These are phyloP conservation scores for Pleurotus salmoneostramineus DNA, from an alignment of 768 basidiomycete genomes.

Conservation along the genomic window DNA sequence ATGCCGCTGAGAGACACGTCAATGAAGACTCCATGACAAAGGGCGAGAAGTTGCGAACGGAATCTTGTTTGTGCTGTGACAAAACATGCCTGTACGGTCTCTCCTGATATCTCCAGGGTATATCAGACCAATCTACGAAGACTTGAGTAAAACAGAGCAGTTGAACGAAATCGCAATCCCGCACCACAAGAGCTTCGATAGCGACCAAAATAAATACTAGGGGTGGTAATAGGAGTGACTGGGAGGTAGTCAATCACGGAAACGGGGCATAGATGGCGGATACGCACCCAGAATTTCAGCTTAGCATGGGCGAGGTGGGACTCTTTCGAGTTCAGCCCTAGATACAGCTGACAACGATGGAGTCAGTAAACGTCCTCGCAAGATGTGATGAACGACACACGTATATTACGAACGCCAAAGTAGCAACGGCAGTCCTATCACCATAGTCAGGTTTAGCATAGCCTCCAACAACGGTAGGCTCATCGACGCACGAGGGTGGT, in stretches of 20 bases:
- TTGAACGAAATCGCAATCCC: neutral
- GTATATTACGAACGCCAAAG: neutral
- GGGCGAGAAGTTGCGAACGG: neutral
- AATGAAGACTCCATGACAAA: neutral
- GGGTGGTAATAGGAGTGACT: neutral
- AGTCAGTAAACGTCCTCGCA: too few species aligned
- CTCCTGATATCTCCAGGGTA: neutral
- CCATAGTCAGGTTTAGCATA: neutral
- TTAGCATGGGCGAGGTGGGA: neutral
- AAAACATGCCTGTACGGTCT: constrained; percentile 1
- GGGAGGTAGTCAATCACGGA: neutral
- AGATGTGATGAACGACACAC: neutral
- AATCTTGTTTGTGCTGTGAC: neutral
- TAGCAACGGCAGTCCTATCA: neutral
- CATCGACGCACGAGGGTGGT: neutral
- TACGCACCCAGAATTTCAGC: too few species aligned
- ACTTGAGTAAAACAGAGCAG: neutral
- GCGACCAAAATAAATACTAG: neutral
- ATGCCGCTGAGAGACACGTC: neutral
- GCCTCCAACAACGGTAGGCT: neutral
- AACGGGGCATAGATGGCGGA: neutral
- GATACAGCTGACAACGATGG: neutral
- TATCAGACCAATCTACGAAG: neutral
- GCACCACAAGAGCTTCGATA: neutral
- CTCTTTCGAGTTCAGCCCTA: neutral